Conservation (phyloP, 202 grass and related monocot species). For the Brachypodium distachyon region DNA sequence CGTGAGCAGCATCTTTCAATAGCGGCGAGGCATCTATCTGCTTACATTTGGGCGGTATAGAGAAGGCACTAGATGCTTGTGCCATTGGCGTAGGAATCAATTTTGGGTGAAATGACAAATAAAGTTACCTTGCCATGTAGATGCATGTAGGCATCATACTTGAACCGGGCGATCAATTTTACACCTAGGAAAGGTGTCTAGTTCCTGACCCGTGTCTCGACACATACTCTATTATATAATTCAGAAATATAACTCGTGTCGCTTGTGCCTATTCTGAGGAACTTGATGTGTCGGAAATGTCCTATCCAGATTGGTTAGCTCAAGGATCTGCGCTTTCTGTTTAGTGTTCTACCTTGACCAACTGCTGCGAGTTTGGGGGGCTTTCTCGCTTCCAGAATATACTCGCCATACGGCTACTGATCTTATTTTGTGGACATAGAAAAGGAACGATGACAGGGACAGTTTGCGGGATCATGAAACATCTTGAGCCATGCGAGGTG, state of each 20-base stretch:
- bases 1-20: slow-evolving; percentile 68
- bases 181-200: background rate
- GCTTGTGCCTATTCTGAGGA: background rate
- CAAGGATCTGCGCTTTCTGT: background rate
- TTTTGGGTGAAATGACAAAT: slow-evolving; percentile 21
- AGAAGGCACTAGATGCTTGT: slow-evolving; percentile 17
- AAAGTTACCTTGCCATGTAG: background rate
- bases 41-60: slow-evolving; percentile 17
- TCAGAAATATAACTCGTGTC: background rate
- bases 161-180: background rate
- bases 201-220: background rate
- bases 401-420: background rate
- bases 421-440: background rate
- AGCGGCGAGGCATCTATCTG: background rate
- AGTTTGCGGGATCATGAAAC: background rate
- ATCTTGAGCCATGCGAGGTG: background rate
- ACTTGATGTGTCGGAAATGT: background rate
- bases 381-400: background rate
- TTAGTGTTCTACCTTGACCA: background rate
- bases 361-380: background rate
- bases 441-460: background rate
- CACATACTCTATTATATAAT: background rate
- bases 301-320: background rate
- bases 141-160: background rate
- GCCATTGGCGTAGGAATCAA: background rate